Evolutionary conservation across 768 basidiomycete genomes (phyloP).

Genomic region (Lactarius quietus): DNA sequence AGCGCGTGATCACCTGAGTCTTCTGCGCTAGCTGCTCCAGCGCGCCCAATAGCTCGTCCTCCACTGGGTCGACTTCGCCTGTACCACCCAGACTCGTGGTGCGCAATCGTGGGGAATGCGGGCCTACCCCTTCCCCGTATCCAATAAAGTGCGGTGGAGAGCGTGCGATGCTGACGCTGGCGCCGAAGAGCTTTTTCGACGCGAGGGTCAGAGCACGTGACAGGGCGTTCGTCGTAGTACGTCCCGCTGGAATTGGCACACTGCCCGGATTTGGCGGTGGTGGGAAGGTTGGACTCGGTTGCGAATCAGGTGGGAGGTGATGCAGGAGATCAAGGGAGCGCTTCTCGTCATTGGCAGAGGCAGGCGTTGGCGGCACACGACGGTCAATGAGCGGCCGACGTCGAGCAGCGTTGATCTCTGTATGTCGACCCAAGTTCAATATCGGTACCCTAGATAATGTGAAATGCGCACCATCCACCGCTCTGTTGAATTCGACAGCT

Average conservation of each 20-base stretch:
- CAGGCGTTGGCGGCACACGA: slow-evolving; percentile 39
- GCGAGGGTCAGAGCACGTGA: slow-evolving; percentile 78
- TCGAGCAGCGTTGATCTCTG: slow-evolving; percentile 64
- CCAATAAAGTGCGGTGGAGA: slow-evolving; percentile 34
- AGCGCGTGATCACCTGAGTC: slow-evolving; percentile 87
- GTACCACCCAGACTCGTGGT: slow-evolving; percentile 37
- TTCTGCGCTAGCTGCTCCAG: slow-evolving; percentile 95
- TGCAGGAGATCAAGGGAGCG: slow-evolving; percentile 32
- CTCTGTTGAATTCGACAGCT: slow-evolving; percentile 87
- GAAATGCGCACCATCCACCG: slow-evolving; percentile 74
- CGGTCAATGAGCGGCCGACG: slow-evolving; percentile 59
- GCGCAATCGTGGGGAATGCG: slow-evolving; percentile 36
- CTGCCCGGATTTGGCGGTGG: slow-evolving; percentile 54
- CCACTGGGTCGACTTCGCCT: slow-evolving; percentile 52
- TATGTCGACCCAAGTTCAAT: slow-evolving; percentile 15
- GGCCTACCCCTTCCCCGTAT: neutral
- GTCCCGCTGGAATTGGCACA: slow-evolving; percentile 59
- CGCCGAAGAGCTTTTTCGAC: slow-evolving; percentile 76
- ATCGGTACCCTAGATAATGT: neutral
- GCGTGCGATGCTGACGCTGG: slow-evolving; percentile 39
- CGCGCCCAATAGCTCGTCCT: slow-evolving; percentile 74
- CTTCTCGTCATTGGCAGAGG: slow-evolving; percentile 48
- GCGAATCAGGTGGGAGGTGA: slow-evolving; percentile 31
- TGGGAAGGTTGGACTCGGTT: slow-evolving; percentile 51
- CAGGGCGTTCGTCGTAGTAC: slow-evolving; percentile 67